Evolutionary conservation across 2,329 filamentous ascomycete species (phyloP), one percentile per base, ranked within the genome.

Genomic region (Neopestalotiopsis rosae): DNA sequence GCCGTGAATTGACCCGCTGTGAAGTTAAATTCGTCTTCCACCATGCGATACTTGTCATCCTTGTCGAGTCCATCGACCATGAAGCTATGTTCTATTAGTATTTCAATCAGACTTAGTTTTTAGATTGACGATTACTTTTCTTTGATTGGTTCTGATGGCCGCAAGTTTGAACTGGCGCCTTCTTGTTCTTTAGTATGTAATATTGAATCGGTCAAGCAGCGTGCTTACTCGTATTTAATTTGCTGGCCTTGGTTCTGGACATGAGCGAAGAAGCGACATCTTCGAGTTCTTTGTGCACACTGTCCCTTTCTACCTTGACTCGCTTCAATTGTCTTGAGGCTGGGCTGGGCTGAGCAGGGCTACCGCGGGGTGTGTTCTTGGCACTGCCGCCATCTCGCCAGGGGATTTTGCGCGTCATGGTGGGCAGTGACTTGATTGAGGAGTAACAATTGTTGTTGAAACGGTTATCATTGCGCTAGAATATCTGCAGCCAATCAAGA

Each of bases 41-140:
- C 93, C 91, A 95, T 95, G 74, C 92, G 90, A 79, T 89, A 95
- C 67, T 81, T 82, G 76, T 95, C 92, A 77, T 96, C 93, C n/a
- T 85, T 79, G 4, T 87, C 83, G n/a, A 87, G 78, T 2, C 90
- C 90, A 61, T 89, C 84, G 2, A 84, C 81, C 91, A 95, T 94
- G 76, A 85, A 85, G 38, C 88, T 90, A 67, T 20, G 9, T 7
- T 38, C 30, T 6, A 12, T 38, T 17, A 57, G 24, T n/a, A 20
- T 12, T 12, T 6, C 28, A 17, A 32, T 52, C 24, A 7, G 34
- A 38, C 1, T 38, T 1, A 0, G 6, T 20, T 20, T 32, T 4
- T 12, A 63, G 61, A 1, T 0, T 28, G 14, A 38, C 30, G 1
- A 20, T 30, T 67, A 67, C 66, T 12, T 62, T 57, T 67, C 66